Conservation (phyloP, 306 rosid species). For the Cucumis cinereus region DNA sequence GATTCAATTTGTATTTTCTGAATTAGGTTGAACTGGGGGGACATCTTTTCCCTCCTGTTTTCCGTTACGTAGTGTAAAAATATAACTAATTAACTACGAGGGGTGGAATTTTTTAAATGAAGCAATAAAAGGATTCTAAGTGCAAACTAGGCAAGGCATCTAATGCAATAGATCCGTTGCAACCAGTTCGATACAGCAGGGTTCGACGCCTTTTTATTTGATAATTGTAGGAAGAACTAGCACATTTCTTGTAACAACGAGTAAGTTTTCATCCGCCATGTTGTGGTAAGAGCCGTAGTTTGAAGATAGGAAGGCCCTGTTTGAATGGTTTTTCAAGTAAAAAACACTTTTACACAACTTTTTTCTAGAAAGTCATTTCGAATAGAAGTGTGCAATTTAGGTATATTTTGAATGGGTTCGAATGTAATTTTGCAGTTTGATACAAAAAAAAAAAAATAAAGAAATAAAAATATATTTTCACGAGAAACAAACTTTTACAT, state of each 20-base stretch:
- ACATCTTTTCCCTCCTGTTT: not conserved
- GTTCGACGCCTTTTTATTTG: not conserved
- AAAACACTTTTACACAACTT: too few species aligned
- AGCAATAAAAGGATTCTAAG: not conserved
- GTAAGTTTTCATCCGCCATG: not conserved
- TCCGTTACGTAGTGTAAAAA: not conserved
- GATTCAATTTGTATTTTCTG: not conserved
- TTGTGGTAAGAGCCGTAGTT: not conserved
- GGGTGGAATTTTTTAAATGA: not conserved
- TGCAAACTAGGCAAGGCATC: not conserved
- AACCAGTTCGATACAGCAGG: not conserved
- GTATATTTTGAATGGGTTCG: too few species aligned
- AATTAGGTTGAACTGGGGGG: not conserved
- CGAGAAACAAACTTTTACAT: too few species aligned
- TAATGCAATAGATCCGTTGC: not conserved
- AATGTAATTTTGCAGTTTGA: too few species aligned
- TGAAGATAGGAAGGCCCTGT: too few species aligned
- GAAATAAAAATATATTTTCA: too few species aligned
- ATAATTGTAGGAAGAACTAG: not conserved
- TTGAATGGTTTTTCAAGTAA: too few species aligned
- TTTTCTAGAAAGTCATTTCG: too few species aligned
- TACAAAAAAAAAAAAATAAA: too few species aligned
- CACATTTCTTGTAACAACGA: too few species aligned
- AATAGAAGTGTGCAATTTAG: too few species aligned
- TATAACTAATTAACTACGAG: not conserved